phyloP scores from a whole-genome alignment of 441 rosid species.

The Populus tomentosa region DNA sequence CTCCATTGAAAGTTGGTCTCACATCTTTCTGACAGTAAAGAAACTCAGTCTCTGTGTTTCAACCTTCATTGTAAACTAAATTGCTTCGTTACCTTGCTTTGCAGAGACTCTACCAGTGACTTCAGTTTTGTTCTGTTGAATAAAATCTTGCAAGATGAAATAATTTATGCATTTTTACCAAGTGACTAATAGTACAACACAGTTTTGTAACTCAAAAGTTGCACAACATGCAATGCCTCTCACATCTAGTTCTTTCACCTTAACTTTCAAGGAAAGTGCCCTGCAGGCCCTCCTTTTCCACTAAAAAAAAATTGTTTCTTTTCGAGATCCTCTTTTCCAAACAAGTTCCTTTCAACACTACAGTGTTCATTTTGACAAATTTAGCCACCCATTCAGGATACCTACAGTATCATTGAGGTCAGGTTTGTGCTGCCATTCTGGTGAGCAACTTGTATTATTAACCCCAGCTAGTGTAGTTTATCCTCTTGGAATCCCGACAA shows the following conservation, averaged over 20 bases:
- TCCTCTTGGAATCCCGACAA: background rate
- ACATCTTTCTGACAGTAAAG: conserved; percentile 19
- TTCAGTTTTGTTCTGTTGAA: background rate
- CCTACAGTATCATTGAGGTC: background rate
- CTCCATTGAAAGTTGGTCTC: conserved; percentile 21
- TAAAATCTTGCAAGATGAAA: background rate
- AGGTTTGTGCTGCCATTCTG: background rate
- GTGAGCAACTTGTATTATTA: too few species aligned
- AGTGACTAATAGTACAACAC: background rate
- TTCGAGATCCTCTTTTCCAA: background rate
- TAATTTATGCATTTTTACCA: background rate
- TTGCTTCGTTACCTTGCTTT: background rate
- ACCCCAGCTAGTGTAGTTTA: background rate
- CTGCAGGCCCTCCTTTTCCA: background rate
- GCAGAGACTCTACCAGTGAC: background rate
- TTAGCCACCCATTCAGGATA: background rate
- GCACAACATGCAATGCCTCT: background rate
- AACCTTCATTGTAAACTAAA: background rate
- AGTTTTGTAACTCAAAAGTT: background rate
- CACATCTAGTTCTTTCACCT: background rate
- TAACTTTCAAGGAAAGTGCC: conserved; percentile 12
- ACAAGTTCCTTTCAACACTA: background rate
- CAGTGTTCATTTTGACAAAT: background rate
- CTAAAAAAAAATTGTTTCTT: background rate
- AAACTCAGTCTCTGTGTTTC: background rate